Base-by-base conservation (phyloP, 257 asterid species). In the Ophiorrhiza pumila region DNA sequence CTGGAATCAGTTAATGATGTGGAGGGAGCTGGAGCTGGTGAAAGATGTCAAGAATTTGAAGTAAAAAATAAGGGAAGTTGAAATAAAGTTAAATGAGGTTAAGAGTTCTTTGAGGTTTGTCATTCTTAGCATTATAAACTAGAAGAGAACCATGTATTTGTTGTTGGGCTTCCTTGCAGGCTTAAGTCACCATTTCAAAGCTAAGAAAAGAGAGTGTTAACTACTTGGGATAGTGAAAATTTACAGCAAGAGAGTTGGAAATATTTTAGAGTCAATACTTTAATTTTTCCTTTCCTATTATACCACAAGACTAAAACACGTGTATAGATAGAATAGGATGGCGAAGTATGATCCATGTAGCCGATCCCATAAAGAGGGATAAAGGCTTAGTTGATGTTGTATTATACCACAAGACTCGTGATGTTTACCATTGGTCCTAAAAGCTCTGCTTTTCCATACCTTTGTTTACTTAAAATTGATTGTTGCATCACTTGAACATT, bases 201-300 rank as follows among this genome's bases (percentile, higher is more conserved):
- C 86, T 89, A 63, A 87, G 70, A 70, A 87, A 79, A 78, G 95
- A 86, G 74, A 84, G 71, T 49, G 73, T 81, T 69, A 81, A 55
- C 78, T 75, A 35, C 74, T 53, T 74, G 46, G 22, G 90, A 85
- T 74, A 83, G 81, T 74, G 91, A 85, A 58, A 72, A 57, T 35
- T 74, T 86, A 68, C 79, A 76, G 68, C 84, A 78, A 74, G 95
- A n/a, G n/a, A 92, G 83, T 60, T 88, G 92, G 96, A 86, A 76
- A 49, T 57, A n/a, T n/a, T n/a, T n/a, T n/a, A n/a, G n/a, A n/a
- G n/a, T n/a, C n/a, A n/a, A n/a, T n/a, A n/a, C n/a, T n/a, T n/a
- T n/a, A 58, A 22, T 47, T 69, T 59, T 41, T n/a, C 5, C 63
- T 55, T 53, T 43, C n/a, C n/a, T n/a, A n/a, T 63, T 43, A 37